Evolutionary conservation across 176 grass and related monocot species (phyloP).

Genomic region (Triticum urartu): DNA sequence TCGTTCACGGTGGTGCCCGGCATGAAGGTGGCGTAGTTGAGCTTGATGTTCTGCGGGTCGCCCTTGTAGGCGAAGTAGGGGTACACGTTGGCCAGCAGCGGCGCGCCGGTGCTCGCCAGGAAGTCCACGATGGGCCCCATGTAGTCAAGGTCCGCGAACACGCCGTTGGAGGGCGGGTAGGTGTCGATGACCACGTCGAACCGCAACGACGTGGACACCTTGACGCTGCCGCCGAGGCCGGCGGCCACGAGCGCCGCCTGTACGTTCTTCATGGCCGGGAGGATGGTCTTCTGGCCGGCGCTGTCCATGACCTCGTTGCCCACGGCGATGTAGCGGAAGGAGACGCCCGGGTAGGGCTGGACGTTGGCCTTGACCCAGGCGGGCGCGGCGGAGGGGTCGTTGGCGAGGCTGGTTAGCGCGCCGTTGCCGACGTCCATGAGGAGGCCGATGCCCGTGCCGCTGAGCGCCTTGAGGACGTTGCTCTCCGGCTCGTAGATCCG

Average conservation of each 20-base stretch:
- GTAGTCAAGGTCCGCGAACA: conserved; percentile 22
- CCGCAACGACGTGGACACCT: conserved; percentile 58
- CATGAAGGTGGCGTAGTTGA: conserved; percentile 54
- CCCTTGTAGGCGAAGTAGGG: conserved; percentile 61
- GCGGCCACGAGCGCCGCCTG: conserved; percentile 35
- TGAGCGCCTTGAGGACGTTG: conserved; percentile 34
- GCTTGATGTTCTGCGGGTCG: not conserved
- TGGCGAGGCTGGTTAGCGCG: conserved; percentile 36
- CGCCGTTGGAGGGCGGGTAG: conserved; percentile 49
- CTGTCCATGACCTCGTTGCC: conserved; percentile 57
- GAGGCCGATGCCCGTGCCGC: conserved; percentile 44
- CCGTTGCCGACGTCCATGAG: conserved; percentile 44
- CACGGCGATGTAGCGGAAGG: conserved; percentile 62
- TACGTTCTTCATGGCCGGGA: conserved; percentile 72
- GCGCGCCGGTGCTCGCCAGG: conserved; percentile 44
- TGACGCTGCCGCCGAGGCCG: conserved; percentile 31
- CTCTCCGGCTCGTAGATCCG: conserved; percentile 56
- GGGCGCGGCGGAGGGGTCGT: conserved; percentile 14
- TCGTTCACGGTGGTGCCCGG: conserved; percentile 39
- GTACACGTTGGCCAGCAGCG: conserved; percentile 75
- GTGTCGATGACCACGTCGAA: conserved; percentile 21
- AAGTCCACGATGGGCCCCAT: conserved; percentile 35
- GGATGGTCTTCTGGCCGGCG: conserved; percentile 20
- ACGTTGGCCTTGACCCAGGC: conserved; percentile 61
- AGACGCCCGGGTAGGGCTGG: conserved; percentile 29